These are phyloP conservation scores for Phaffia rhodozyma DNA, from an alignment of 1,284 basidiomycete genomes.

Conservation along the genomic window DNA sequence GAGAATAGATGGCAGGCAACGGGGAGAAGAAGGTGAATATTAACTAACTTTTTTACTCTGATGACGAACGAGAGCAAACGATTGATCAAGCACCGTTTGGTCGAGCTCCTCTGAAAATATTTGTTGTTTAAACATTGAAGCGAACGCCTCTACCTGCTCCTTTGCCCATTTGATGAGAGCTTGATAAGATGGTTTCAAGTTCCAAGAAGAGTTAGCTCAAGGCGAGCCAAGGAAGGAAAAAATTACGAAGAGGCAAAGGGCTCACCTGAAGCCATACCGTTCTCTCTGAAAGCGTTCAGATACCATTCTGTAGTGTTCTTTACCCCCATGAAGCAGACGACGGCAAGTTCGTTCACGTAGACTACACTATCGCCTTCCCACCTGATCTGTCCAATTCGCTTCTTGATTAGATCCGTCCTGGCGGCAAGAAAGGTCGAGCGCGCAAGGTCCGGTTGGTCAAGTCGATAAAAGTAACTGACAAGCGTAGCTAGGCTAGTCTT, in stretches of 20 bases:
- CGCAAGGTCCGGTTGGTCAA: constrained; percentile 67
- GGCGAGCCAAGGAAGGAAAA: neutral
- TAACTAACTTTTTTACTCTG: constrained; percentile 64
- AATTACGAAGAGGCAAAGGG: constrained; percentile 16
- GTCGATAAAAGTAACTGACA: constrained; percentile 57
- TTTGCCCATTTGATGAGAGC: constrained; percentile 93
- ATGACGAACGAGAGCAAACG: constrained; percentile 56
- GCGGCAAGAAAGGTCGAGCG: constrained; percentile 71
- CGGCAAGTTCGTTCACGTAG: constrained; percentile 35
- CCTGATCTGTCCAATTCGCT: constrained; percentile 66
- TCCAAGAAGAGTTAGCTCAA: neutral
- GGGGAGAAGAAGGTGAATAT: constrained; percentile 2
- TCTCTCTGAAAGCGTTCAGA: constrained; percentile 86
- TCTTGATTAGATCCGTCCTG: constrained; percentile 60
- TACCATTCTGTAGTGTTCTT: constrained; percentile 91
- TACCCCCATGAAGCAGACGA: constrained; percentile 36
- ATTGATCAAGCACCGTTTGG: constrained; percentile 55
- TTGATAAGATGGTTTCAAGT: constrained; percentile 27
- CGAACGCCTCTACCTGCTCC: constrained; percentile 69
- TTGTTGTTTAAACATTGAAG: constrained; percentile 76
- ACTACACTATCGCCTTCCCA: constrained; percentile 65
- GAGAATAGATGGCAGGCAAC: neutral
- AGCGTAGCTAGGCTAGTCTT: constrained; percentile 64
- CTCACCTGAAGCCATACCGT: constrained; percentile 79
- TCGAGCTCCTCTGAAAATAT: constrained; percentile 74